Evolutionary conservation across 305 asterid species (phyloP).

Genomic region (Plantago coronopus): DNA sequence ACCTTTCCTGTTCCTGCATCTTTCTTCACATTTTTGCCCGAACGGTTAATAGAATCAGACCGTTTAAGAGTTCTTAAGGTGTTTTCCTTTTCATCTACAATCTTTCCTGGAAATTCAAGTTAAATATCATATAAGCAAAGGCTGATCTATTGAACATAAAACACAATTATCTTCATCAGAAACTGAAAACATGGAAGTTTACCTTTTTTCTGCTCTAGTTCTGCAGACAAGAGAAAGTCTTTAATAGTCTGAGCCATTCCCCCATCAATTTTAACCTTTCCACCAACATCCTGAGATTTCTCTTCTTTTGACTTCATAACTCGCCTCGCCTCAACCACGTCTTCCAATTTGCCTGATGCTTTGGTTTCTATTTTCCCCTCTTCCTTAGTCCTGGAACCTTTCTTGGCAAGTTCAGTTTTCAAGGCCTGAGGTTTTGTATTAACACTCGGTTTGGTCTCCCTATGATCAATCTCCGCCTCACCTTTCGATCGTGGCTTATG

Average conservation of each 20-base stretch:
- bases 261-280: conserved; percentile 22
- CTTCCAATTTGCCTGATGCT: conserved; percentile 14
- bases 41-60: conserved; percentile 18
- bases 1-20: conserved; percentile 37
- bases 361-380: conserved; percentile 24
- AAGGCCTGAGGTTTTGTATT: conserved; percentile 14
- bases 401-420: conserved; percentile 15
- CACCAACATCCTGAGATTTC: conserved; percentile 23
- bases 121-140: conserved; percentile 8
- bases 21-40: conserved; percentile 34
- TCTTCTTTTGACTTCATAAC: conserved; percentile 21
- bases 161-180: neutral
- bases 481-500: conserved; percentile 41
- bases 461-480: conserved; percentile 28
- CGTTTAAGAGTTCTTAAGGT: conserved; percentile 23
- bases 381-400: conserved; percentile 21
- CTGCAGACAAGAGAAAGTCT: conserved; percentile 30
- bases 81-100: conserved; percentile 30
- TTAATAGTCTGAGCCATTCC: conserved; percentile 18
- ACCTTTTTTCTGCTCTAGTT: conserved; percentile 39
- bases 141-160: neutral
- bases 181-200: conserved; percentile 6
- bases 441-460: conserved; percentile 12
- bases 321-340: conserved; percentile 17
- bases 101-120: conserved; percentile 29